phyloP scores from a whole-genome alignment of 106 monocot genomes.

The Acanthochlamys bracteata region DNA sequence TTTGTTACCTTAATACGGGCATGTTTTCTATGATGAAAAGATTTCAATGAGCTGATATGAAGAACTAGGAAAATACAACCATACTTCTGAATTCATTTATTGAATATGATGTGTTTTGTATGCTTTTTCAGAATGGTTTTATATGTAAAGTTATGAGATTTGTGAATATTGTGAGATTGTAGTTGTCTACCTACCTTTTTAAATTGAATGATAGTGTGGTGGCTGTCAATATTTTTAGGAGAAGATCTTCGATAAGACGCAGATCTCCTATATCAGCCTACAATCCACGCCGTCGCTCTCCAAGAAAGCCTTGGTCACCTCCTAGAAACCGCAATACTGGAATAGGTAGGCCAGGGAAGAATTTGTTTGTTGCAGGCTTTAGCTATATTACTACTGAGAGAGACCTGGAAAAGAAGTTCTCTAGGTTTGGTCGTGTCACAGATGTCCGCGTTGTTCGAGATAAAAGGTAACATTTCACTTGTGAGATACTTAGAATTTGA shows the following conservation, averaged over 20 bases:
- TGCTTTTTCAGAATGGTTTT: no score
- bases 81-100: no score
- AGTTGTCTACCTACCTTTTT: no score
- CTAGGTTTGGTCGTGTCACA: slow-evolving; percentile 53
- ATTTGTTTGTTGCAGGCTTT: slow-evolving; percentile 62
- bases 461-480: slow-evolving; percentile 21
- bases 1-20: no score
- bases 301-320: slow-evolving; percentile 52
- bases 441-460: slow-evolving; percentile 64
- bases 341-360: slow-evolving; percentile 41
- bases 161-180: no score
- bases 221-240: no score
- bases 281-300: slow-evolving; percentile 34
- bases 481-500: background rate
- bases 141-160: no score
- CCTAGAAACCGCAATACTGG: slow-evolving; percentile 51
- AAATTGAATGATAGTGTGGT: no score
- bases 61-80: no score
- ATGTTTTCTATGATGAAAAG: no score
- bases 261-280: slow-evolving; percentile 41
- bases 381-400: slow-evolving; percentile 53
- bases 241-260: slow-evolving; percentile 32
- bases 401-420: slow-evolving; percentile 71
- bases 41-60: no score
- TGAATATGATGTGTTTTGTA: no score